Evolutionary conservation across 164 flowering plant genomes (phyloP).

Genomic region (Vitis riparia): DNA sequence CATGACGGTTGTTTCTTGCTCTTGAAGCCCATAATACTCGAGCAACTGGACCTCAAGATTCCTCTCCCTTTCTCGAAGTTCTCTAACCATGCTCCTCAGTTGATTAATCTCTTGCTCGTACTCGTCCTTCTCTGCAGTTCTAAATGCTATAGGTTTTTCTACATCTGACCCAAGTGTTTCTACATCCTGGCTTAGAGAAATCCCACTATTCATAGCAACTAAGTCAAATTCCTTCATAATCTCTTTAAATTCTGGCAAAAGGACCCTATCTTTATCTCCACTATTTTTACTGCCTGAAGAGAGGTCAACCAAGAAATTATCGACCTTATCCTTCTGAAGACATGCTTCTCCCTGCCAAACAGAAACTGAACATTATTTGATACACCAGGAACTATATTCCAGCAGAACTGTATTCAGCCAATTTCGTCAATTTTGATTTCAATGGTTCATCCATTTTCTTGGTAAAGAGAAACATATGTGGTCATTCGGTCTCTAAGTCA

Average conservation of each 20-base stretch:
- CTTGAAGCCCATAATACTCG: constrained; percentile 88
- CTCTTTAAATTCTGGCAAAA: constrained; percentile 65
- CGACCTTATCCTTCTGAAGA: constrained; percentile 13
- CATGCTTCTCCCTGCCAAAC: constrained; percentile 33
- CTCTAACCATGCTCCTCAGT: constrained; percentile 45
- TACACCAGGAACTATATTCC: too few relatives aligned
- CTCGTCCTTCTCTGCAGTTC: constrained; percentile 26
- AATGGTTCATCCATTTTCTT: too few relatives aligned
- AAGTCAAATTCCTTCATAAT: constrained; percentile 49
- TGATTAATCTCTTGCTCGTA: constrained; percentile 55
- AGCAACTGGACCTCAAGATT: constrained; percentile 70
- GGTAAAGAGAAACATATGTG: too few relatives aligned
- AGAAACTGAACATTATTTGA: background rate
- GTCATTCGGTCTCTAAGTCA: too few relatives aligned
- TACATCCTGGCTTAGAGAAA: constrained; percentile 31
- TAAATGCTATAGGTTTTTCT: constrained; percentile 21
- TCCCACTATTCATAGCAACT: constrained; percentile 12
- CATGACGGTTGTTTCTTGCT: constrained; percentile 68
- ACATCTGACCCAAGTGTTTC: constrained; percentile 23
- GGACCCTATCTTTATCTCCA: constrained; percentile 49
- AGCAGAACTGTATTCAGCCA: too few relatives aligned
- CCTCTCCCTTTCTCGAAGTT: constrained; percentile 74
- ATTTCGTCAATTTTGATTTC: too few relatives aligned
- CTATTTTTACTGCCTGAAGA: constrained; percentile 39
- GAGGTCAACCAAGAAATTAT: constrained; percentile 20